Base-by-base conservation (phyloP, 2,329 filamentous ascomycete species). In the Aotearoamyces nothofagi region DNA sequence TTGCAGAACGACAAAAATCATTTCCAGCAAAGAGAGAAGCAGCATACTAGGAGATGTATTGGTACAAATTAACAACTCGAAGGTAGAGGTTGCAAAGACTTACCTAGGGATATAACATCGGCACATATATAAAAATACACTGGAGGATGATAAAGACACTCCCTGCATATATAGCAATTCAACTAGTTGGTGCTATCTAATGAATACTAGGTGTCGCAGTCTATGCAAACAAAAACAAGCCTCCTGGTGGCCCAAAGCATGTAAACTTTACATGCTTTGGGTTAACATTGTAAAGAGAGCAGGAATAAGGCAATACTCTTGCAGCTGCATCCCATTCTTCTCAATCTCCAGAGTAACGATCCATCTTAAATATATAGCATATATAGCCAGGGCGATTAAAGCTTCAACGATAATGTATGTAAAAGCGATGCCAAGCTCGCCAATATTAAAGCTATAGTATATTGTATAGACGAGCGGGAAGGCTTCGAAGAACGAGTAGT, bases 401-500 rank as follows among this genome's bases (percentile, higher is more conserved):
- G 64, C 69, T 7, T 64, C 56, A n/a, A 74, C 58, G 15, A 71
- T 52, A 41, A 76, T 60, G 38, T 62, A 66, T 27, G 70, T 53
- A 54, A 76, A 77, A 24, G 71, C 61, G 7, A 76, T 58, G 16
- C 70, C 69, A 36, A 66, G 51, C 38, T 69, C 46, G 61, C 69
- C 69, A 2, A 66, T 49, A 33, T 57, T 63, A 61, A 78, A 74
- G 43, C 53, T 48, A 49, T 78, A 78, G 41, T 62, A 54, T 20
- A 57, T 57, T 3, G 60, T 57, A 45, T 72, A 78, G 32, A 77
- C 69, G 10, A 74, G 53, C 4, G 71, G 70, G 47, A 78, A 77
- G n/a, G 65, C 65, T 41, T 77, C 71, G 44, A 78, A 78, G 52
- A 64, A 77, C 23, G 57, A 61, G 42, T 69, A 69, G 54, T 69